Evolutionary conservation across 805 yeast species (phyloP), one percentile per base, ranked within the genome.

Genomic region (Zygosaccharomyces rouxii): DNA sequence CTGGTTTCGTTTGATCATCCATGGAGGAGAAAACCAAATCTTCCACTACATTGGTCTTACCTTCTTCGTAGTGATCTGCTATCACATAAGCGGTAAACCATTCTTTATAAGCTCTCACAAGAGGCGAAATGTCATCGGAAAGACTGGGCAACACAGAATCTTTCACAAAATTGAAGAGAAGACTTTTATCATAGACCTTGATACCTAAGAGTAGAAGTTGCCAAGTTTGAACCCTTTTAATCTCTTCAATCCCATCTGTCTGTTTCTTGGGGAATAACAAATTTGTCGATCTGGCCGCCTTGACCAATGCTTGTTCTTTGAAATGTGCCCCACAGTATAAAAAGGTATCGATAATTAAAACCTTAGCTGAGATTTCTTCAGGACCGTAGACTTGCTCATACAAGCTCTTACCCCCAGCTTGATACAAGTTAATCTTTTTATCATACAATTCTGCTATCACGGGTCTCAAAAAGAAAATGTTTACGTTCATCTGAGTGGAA

Each of bases 81-180:
- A 58, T 16, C 50, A 55, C 26, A 11, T 69, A 51, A 0, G 87
- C 76, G 35, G 84, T 65, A 11, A 83, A 70, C 96, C 96, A 90
- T 59, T 90, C 97, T 47, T 86, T 67, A 57, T 84, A 87, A 2
- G 77, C 68, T 48, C 97, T 76, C 4, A 80, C 86, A 40, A 81
- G 69, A 0, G 97, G 97, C 53, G 94, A 84, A 11, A 87, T 79
- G 53, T 92, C 98, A 2, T 70, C 66, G 37, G 74, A 70, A 10
- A 87, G 68, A 7, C 70, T 60, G 0, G 64, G 62, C 4, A 73
- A 44, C 10, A 76, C 53, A 3, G 54, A 18, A 0, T 46, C 43
- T 0, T 64, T 52, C 7, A 78, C 59, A 35, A 60, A 54, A 1
- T 55, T 38, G 2, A 69, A 49, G 14, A 68, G 44, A 0, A 50